Percentiles rank a stretch among this genome's conserved stretches.
Evolutionary conservation across 441 rosid genomes (phyloP).

Genomic region (Mallotus japonicus): DNA sequence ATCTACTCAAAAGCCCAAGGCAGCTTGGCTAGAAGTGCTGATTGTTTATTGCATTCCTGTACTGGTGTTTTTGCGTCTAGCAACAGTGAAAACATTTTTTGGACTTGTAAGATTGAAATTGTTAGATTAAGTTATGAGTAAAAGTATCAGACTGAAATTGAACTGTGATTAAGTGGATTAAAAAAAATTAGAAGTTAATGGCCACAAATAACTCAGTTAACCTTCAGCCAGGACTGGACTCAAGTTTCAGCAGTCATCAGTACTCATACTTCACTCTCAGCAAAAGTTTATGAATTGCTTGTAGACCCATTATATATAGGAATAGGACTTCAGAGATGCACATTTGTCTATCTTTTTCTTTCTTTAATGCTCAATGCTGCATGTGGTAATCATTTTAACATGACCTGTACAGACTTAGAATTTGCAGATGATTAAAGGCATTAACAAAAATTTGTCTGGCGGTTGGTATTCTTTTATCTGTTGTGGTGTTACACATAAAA

Average conservation of each 20-base stretch:
- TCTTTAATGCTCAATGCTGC: neutral
- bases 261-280: neutral
- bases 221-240: neutral
- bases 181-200: neutral
- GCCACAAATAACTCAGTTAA: slow-evolving; percentile 1
- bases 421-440: neutral
- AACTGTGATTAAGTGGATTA: neutral
- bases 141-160: neutral
- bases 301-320: neutral
- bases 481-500: no score
- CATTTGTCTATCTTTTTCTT: neutral
- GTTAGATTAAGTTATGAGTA: neutral
- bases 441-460: neutral
- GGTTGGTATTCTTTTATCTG: neutral
- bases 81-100: neutral
- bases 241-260: neutral
- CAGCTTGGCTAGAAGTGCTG: neutral
- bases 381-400: neutral
- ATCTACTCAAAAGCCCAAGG: neutral
- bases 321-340: neutral
- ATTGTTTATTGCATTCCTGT: neutral
- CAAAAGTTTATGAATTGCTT: neutral
- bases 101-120: neutral
- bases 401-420: neutral
- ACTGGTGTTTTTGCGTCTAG: neutral